A percentile compares a stretch with the other conserved stretches of the same genome.
These are phyloP conservation scores for Epichloe uncinata DNA, from an alignment of 2,329 filamentous ascomycete genomes.

Conservation along the genomic window DNA sequence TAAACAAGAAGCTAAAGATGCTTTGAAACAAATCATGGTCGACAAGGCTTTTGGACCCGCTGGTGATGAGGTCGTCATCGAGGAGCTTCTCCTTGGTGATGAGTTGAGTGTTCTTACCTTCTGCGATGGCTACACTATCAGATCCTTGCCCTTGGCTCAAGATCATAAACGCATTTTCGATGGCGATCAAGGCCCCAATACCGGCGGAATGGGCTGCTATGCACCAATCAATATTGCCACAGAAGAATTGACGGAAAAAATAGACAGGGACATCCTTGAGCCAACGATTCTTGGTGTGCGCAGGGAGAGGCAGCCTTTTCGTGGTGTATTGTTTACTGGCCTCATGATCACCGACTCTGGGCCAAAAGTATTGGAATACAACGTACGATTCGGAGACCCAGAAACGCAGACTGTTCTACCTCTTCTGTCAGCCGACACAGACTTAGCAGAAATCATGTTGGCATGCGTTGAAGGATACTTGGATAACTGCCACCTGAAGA, in stretches of 20 bases:
- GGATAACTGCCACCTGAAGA: conserved; percentile 51
- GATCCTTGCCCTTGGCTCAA: conserved; percentile 77
- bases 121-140: conserved; percentile 75
- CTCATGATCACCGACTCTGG: conserved; percentile 79
- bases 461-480: conserved; percentile 69
- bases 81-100: conserved; percentile 84
- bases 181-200: conserved; percentile 82
- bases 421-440: conserved; percentile 62
- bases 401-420: conserved; percentile 81
- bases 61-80: conserved; percentile 88
- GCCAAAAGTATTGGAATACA: conserved; percentile 80
- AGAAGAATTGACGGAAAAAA: conserved; percentile 56
- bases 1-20: conserved; percentile 70
- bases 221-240: conserved; percentile 75
- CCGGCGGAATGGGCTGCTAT: conserved; percentile 96
- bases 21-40: conserved; percentile 82
- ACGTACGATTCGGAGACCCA: conserved; percentile 83
- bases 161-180: conserved; percentile 95
- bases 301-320: conserved; percentile 60
- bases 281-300: conserved; percentile 85
- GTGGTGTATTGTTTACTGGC: conserved; percentile 74
- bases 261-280: conserved; percentile 70
- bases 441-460: conserved; percentile 79
- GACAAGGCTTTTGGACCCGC: conserved; percentile 75
- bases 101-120: conserved; percentile 88